Base-by-base conservation (phyloP, 2,329 filamentous ascomycete genomes). In the Trichoderma koningii region DNA sequence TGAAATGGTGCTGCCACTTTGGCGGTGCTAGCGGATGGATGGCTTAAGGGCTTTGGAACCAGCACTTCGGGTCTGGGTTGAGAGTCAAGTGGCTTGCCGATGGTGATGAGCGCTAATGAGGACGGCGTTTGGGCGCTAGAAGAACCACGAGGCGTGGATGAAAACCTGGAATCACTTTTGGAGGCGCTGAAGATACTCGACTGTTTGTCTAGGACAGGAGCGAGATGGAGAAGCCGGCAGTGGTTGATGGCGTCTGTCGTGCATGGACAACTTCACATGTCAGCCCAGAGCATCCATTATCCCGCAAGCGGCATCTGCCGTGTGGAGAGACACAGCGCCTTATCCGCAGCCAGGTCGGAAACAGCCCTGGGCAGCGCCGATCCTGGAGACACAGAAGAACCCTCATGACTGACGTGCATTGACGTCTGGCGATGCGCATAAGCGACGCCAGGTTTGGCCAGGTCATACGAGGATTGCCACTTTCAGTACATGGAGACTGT, bases 331-430 rank as follows among this genome's bases (percentile, higher is more conserved):
- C 21, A 52, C 38, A 30, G 41, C 19, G 56, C 56, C 47, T 26
- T 34, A 28, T 60, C 56, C 56, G 56, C 56, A 38, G 56, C 57
- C 34, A 51, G 30, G 48, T 53, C 41, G 50, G 26, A 38, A 47
- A 26, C 47, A 42, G 59, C 23, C 50, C 50, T 53, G 53, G 59
- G 47, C 59, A 55, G 41, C 50, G 50, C 59, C 50, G 59, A 62
- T 62, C 59, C 17, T 53, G 57, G 47, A 51, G 57, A 21, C 38
- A 41, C 57, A 41, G 47, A 53, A 62, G 21, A 23, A 23, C 21
- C 50, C 41, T 45, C 59, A 15, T 17, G 57, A 38, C 52, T 52
- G 57, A 61, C 57, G 57, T 62, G 59, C 59, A 62, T 60, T 61
- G 57, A 61, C 57, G 38, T 62, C 59, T 42, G 34, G 12, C 21